These are phyloP conservation scores for Jamesozyma hellenica DNA, from an alignment of 805 yeast species.

Conservation along the genomic window DNA sequence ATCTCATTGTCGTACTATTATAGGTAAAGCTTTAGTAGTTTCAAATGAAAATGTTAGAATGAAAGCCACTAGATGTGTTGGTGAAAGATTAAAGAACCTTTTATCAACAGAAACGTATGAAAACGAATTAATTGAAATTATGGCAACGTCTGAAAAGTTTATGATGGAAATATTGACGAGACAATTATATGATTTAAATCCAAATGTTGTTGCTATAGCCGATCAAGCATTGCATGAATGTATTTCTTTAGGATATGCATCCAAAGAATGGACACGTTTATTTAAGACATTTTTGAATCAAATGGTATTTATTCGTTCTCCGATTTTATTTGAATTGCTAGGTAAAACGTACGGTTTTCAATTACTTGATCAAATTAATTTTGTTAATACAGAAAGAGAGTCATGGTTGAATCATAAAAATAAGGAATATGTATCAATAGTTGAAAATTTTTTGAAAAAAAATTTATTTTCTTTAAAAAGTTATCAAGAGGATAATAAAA, in stretches of 20 bases:
- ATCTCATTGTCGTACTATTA: conserved; percentile 57
- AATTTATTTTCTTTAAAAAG: not conserved
- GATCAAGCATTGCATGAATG: conserved; percentile 47
- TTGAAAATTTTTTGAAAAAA: conserved; percentile 33
- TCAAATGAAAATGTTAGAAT: conserved; percentile 43
- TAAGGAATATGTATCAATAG: conserved; percentile 37
- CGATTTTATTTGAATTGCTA: conserved; percentile 52
- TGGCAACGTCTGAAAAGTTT: conserved; percentile 6
- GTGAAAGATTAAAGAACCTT: conserved; percentile 17
- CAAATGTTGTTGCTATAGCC: conserved; percentile 45
- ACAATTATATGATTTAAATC: conserved; percentile 59
- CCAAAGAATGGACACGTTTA: conserved; percentile 16
- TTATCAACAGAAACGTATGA: not conserved
- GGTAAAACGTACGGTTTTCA: conserved; percentile 61
- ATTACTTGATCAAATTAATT: conserved; percentile 48
- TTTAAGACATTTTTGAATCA: conserved; percentile 31
- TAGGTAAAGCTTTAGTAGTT: conserved; percentile 54
- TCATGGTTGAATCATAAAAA: conserved; percentile 49
- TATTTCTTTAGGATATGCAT: conserved; percentile 32
- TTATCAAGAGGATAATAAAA: conserved; percentile 2
- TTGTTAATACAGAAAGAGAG: conserved; percentile 54
- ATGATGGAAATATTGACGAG: conserved; percentile 43
- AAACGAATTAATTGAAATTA: conserved; percentile 1
- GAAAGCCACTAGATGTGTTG: conserved; percentile 48
- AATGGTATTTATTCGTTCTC: conserved; percentile 42